Conservation (phyloP, 2,329 filamentous ascomycete species). For the Ceratocystis destructans region DNA sequence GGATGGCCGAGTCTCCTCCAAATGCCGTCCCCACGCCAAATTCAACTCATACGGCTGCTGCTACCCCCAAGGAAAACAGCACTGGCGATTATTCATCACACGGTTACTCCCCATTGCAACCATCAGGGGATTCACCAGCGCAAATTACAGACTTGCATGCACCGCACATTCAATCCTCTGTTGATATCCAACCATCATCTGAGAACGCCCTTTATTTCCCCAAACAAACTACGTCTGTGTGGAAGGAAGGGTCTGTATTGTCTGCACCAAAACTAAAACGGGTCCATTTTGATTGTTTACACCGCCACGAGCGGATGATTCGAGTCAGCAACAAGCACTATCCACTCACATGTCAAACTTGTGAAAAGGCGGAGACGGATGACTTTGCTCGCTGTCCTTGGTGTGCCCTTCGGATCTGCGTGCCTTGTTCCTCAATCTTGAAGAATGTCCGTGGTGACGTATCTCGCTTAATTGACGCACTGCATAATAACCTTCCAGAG, state of each 20-base stretch:
- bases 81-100: neutral
- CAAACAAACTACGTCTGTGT: neutral
- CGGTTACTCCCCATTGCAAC: neutral
- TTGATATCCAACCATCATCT: conserved; percentile 22
- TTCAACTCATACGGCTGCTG: neutral
- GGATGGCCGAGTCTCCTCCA: neutral
- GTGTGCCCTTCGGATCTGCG: conserved; percentile 41
- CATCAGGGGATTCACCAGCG: neutral
- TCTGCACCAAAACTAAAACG: conserved; percentile 33
- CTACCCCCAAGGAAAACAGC: neutral
- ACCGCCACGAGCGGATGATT: conserved; percentile 36
- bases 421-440: conserved; percentile 33
- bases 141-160: neutral
- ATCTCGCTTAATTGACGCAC: neutral
- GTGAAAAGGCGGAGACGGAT: conserved; percentile 28
- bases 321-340: conserved; percentile 36
- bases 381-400: conserved; percentile 35
- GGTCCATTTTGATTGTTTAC: conserved; percentile 35
- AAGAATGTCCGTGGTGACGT: conserved; percentile 33
- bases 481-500: neutral
- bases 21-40: neutral
- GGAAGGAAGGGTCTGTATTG: conserved; percentile 27
- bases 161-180: neutral
- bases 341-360: conserved; percentile 41
- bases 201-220: conserved; percentile 30